Conservation (phyloP, 129 eudicot species). For the Silybum marianum region DNA sequence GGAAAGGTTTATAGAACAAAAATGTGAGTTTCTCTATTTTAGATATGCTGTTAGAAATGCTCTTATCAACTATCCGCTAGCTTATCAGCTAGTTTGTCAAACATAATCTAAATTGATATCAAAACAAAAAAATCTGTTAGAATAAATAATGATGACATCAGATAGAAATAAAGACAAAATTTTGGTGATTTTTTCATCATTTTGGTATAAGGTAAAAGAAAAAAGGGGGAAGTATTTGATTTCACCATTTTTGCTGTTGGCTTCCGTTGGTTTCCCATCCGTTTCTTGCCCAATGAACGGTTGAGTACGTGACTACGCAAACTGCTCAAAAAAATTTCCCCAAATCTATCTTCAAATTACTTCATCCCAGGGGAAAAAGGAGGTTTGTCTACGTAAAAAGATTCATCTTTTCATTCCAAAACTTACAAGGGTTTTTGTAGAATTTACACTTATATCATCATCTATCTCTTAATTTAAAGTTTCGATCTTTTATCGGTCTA, state of each 20-base stretch:
- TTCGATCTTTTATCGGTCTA: slow-evolving; percentile 27
- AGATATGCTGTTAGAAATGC: too few species aligned
- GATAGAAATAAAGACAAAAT: not conserved
- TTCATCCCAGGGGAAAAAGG: not conserved
- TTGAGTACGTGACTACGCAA: slow-evolving; percentile 36
- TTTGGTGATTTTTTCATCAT: not conserved
- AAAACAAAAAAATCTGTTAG: too few species aligned
- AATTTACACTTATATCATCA: slow-evolving; percentile 5
- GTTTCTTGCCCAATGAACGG: slow-evolving; percentile 27
- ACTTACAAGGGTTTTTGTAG: slow-evolving; percentile 9
- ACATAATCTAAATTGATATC: too few species aligned
- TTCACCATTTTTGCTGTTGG: slow-evolving; percentile 13
- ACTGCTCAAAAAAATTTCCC: slow-evolving; percentile 13
- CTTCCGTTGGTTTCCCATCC: slow-evolving; percentile 18
- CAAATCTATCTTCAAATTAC: slow-evolving; percentile 38
- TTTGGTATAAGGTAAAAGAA: not conserved
- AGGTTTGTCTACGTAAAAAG: slow-evolving; percentile 3
- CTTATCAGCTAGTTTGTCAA: too few species aligned
- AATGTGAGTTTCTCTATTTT: too few species aligned
- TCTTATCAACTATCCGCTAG: too few species aligned
- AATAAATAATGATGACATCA: too few species aligned
- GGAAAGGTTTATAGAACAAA: too few species aligned
- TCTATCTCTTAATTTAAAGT: slow-evolving; percentile 8
- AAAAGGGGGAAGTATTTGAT: not conserved
- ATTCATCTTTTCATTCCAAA: slow-evolving; percentile 11